Evolutionary conservation across 192 early-diverging fungal genomes (phyloP), one percentile per base, ranked within the genome.

Genomic region (Mortierella antarctica): DNA sequence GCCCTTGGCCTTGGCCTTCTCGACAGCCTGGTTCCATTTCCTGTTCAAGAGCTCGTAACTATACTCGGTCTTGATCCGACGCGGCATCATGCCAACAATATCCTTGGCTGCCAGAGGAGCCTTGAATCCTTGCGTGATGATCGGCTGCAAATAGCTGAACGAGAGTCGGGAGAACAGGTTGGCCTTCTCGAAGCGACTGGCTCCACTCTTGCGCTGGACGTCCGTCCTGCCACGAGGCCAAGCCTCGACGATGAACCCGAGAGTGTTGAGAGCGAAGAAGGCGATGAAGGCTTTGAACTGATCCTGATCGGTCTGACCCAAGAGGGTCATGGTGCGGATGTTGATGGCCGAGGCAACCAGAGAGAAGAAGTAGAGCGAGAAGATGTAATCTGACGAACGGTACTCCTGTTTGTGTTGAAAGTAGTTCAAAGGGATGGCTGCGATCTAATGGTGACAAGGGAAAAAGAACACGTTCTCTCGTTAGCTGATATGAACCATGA

Each of bases 71-170:
- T 68, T 80, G 23, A 84, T 67, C 13, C 57, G 20, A 9, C 51
- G 41, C 7, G 83, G 68, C 40, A 77, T 50, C 74, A 79, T 69
- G 0, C 59, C 67, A 2, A 51, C 71, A 41, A 84, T 79, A 52
- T 84, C 72, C 42, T 70, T 53, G 10, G 45, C 64, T 31, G 62
- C 42, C 20, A 73, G 47, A 12, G 76, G 83, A 3, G 48, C 49
- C 14, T 62, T 63, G 72, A 62, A 84, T 4, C 83, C 83, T n/a
- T 67, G 54, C 5, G 67, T 59, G 18, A 84, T 42, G 41, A 84
- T 70, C 1, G 75, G 75, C 44, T 84, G 76, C 9, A 84, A 59
- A 41, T 59, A 84, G 14, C 74, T 61, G 65, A 79, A 84, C 0
- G 64, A 52, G 39, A 79, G 20, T 4, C 72, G 49, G 0, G 75